Conservation (phyloP, 2,329 filamentous ascomycete species). For the Colletotrichum abscissum region DNA sequence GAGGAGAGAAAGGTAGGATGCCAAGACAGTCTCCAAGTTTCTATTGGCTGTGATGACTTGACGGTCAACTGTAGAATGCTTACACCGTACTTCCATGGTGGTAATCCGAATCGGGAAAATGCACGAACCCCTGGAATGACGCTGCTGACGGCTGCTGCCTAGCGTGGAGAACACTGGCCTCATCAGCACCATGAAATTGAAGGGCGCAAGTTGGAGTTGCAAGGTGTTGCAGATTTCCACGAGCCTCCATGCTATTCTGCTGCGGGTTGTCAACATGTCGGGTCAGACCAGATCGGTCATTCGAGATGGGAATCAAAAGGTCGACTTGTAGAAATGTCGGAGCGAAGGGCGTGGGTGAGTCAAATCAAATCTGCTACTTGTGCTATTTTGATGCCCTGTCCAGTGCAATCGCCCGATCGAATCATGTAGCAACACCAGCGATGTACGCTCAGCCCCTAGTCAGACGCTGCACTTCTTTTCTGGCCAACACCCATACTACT, state of each 20-base stretch:
- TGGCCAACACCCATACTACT: too few species aligned
- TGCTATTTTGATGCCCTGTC: neutral
- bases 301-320: neutral
- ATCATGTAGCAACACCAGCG: too few species aligned
- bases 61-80: neutral
- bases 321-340: neutral
- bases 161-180: neutral
- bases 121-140: neutral
- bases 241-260: neutral
- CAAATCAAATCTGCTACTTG: neutral
- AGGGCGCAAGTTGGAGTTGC: neutral
- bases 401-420: neutral
- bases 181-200: neutral
- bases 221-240: neutral
- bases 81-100: neutral
- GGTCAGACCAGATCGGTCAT: neutral
- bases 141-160: neutral
- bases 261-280: neutral
- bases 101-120: neutral
- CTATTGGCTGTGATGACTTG: neutral
- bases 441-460: too few species aligned
- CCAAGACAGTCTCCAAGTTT: neutral
- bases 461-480: too few species aligned
- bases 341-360: neutral
- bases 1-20: neutral